Base-by-base conservation (phyloP, 108 stramenopile genomes). In the Cyclotella sp. region DNA sequence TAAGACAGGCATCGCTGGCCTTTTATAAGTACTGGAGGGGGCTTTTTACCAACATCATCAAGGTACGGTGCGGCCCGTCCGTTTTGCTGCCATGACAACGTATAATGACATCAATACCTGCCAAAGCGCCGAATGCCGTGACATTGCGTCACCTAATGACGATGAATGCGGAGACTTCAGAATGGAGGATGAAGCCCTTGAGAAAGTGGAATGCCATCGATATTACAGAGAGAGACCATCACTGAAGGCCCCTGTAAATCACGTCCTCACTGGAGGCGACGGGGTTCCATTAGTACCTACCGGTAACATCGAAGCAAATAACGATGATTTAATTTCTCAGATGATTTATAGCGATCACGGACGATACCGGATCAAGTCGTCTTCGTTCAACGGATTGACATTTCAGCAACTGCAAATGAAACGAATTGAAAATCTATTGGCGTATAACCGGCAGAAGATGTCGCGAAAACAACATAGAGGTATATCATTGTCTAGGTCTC, bases 391-490 rank as follows among this genome's bases (percentile, higher is more conserved):
- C n/a, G 60, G 60, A n/a, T 29, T 30, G 34, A 61, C 60, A 34
- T 61, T 61, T 29, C 60, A 61, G 34, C 14, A 61, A 39, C 60
- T 61, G 12, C 60, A 61, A 39, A 16, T 61, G 34, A 61, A 61
- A 61, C 60, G 60, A 61, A 61, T 61, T 29, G 60, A 61, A 34
- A 30, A 39, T 39, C 60, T 15, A 61, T 29, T 30, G 2, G 55
- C 7, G 3, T 7, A 7, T 26, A 3, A 55, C 1, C 19, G 24
- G 11, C 55, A 55, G 3, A 55, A 26, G 21, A 1, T 55, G 24
- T 8, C 24, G 11, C 55, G 24, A 24, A 19, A 55, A 22, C 55
- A 19, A n/a, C n/a, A 22, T 9, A 24, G 22, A 55, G 22, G 2
- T 55, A 24, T 26, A 24, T 5, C 7, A 24, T 55, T 21, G 55